Base-by-base conservation (phyloP, 305 asterid species). In the Caryopteris hybrid region DNA sequence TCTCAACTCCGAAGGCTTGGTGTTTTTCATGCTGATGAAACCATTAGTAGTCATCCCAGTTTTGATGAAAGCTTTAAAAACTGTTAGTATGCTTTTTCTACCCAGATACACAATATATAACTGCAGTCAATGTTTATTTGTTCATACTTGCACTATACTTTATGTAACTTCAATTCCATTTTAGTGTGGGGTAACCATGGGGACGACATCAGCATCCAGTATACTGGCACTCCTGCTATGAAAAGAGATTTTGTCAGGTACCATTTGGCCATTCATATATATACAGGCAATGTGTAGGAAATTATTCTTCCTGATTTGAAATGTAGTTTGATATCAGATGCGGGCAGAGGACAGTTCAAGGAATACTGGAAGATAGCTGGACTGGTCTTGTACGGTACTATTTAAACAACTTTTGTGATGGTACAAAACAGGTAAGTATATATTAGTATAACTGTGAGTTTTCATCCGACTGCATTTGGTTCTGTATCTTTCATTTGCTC, bases 181-280 rank as follows among this genome's bases (percentile, higher is more conserved):
- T 29, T 80, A 95, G 99, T 89, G 81, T 95, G 99, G 98, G 98
- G 95, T 73, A 86, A 86, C 79, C 99, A 92, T 67, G 99, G 99
- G 36, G 98, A 95, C 76, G 98, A 85, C 63, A 72, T 95, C 58
- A 95, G 99, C 86, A 86, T 89, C 76, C 99, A 95, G 77, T 95
- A 95, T 69, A 76, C 95, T 74, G 97, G 99, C 23, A 95, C 99
- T 66, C 96, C 96, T 29, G 98, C 99, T 58, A 71, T 95, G 56
- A 95, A 95, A 82, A 96, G 97, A 76, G 99, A 95, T 79, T 88
- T 92, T 76, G 98, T 89, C 78, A 89, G 99, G 99, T 95, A 71
- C 8, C n/a, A 13, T 71, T 55, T 51, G 57, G 16, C 29, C 29
- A 17, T 39, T 66, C 21, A 51, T 71, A n/a, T n/a, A n/a, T n/a